phyloP scores from a whole-genome alignment of 805 yeast species.

The Candida corydali region DNA sequence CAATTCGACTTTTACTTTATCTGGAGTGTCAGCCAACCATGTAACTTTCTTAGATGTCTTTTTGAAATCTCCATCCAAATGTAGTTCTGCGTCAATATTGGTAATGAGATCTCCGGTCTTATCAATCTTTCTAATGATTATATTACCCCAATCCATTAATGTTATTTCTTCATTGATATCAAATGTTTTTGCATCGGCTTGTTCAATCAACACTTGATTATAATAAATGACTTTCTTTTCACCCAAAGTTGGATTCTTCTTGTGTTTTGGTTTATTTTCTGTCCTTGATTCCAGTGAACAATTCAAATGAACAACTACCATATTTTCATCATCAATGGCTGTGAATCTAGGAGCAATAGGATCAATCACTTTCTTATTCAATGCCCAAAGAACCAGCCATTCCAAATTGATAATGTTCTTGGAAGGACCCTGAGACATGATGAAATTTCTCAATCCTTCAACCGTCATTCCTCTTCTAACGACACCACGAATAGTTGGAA shows the following conservation, averaged over 20 bases:
- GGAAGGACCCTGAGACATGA: constrained; percentile 96
- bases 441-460: constrained; percentile 92
- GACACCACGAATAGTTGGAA: constrained; percentile 99
- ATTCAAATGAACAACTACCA: constrained; percentile 65
- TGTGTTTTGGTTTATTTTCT: constrained; percentile 87
- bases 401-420: constrained; percentile 94
- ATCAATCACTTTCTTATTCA: constrained; percentile 94
- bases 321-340: constrained; percentile 62
- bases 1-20: constrained; percentile 68
- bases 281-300: constrained; percentile 61
- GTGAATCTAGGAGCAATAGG: constrained; percentile 96
- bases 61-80: constrained; percentile 95
- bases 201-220: constrained; percentile 70
- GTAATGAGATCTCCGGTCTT: constrained; percentile 57
- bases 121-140: constrained; percentile 65
- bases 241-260: constrained; percentile 91
- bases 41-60: constrained; percentile 93
- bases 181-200: constrained; percentile 67
- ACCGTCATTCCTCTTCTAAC: constrained; percentile 99
- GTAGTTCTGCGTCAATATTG: constrained; percentile 69
- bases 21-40: constrained; percentile 85
- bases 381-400: constrained; percentile 97
- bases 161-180: constrained; percentile 82
- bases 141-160: constrained; percentile 98
- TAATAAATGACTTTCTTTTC: constrained; percentile 69